Evolutionary conservation across 371 early-diverging fungal species (phyloP).

Genomic region (Rhizopus stolonifer): DNA sequence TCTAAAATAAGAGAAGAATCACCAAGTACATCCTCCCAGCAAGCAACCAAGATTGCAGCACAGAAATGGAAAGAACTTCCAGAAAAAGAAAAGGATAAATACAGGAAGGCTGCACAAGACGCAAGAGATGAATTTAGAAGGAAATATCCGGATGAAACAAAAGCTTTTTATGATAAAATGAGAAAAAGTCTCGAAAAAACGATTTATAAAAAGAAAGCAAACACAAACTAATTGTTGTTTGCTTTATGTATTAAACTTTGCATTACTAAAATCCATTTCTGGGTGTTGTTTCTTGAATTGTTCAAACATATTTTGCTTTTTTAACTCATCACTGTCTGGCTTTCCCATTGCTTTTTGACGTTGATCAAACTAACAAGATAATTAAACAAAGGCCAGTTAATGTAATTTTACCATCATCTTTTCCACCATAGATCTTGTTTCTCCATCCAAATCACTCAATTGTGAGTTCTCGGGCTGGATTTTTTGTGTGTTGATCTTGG

Average conservation of each 20-base stretch:
- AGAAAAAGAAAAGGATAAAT: neutral
- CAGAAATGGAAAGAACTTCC: neutral
- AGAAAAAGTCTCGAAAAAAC: neutral
- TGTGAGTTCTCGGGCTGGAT: constrained; percentile 91
- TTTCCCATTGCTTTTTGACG: constrained; percentile 81
- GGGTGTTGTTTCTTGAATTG: constrained; percentile 72
- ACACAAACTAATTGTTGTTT: neutral
- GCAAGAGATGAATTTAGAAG: constrained; percentile 21
- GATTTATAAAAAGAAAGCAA: neutral
- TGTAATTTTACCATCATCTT: too few species aligned
- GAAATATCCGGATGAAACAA: constrained; percentile 1
- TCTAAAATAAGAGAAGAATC: neutral
- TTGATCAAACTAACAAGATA: constrained; percentile 95
- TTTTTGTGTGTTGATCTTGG: constrained; percentile 86
- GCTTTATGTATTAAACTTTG: constrained; percentile 11
- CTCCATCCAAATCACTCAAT: constrained; percentile 85
- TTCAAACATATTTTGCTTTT: constrained; percentile 76
- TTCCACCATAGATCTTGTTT: constrained; percentile 87
- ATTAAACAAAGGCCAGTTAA: too few species aligned
- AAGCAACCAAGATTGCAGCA: neutral
- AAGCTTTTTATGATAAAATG: neutral
- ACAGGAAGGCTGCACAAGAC: constrained; percentile 12
- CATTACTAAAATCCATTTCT: constrained; percentile 52
- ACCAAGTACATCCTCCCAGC: neutral
- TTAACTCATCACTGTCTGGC: constrained; percentile 81